These are phyloP conservation scores for Scutellospora calospora DNA, from an alignment of 371 early-diverging fungal species.

Conservation along the genomic window DNA sequence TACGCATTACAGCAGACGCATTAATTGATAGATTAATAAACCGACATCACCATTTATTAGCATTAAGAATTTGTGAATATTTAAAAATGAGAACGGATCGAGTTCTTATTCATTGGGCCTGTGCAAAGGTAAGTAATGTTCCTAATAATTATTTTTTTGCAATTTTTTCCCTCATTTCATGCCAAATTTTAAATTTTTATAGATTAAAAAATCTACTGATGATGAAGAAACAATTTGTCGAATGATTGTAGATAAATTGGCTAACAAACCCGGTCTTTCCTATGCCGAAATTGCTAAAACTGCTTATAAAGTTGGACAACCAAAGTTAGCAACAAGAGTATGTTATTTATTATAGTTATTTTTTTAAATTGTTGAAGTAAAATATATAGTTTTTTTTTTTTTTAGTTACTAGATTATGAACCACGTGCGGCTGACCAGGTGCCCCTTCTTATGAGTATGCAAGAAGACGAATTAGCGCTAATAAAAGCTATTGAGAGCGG, in stretches of 20 bases:
- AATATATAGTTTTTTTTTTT: background rate
- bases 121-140: constrained; percentile 73
- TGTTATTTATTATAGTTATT: constrained; percentile 16
- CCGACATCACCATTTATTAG: constrained; percentile 87
- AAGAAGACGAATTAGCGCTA: constrained; percentile 88
- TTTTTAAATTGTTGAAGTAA: background rate
- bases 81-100: constrained; percentile 80
- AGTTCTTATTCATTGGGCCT: constrained; percentile 95
- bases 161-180: background rate
- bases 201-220: constrained; percentile 84
- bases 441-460: constrained; percentile 92
- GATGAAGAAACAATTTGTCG: constrained; percentile 88
- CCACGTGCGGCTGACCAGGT: constrained; percentile 95
- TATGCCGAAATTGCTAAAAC: constrained; percentile 94
- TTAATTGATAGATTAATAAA: constrained; percentile 84
- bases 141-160: background rate
- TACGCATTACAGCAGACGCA: constrained; percentile 77
- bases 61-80: constrained; percentile 86
- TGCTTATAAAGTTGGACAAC: constrained; percentile 87
- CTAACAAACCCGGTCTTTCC: constrained; percentile 75
- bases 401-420: constrained; percentile 89
- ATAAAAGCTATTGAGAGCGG: constrained; percentile 93
- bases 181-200: too few species aligned
- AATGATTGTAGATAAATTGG: constrained; percentile 80
- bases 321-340: constrained; percentile 88